Conservation (phyloP, 345 rosid genomes). For the Eucalyptus cloeziana region DNA sequence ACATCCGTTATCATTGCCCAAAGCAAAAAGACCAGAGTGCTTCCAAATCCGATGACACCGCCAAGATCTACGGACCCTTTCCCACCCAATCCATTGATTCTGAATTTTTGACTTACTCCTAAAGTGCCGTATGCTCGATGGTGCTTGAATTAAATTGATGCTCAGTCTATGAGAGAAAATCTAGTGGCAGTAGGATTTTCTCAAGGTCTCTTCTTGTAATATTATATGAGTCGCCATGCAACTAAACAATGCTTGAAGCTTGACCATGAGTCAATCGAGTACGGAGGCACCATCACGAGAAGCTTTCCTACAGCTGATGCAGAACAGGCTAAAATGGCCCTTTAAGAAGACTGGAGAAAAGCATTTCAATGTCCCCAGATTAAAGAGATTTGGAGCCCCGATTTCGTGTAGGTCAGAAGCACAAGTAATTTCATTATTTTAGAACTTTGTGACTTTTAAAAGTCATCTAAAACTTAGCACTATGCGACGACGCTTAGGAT, state of each 20-base stretch:
- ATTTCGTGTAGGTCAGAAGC: neutral
- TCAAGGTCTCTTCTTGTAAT: neutral
- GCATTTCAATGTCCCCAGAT: neutral
- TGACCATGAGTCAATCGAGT: neutral
- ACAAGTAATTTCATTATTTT: neutral
- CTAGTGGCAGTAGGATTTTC: neutral
- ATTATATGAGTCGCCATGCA: neutral
- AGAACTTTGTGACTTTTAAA: neutral
- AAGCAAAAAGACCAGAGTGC: neutral
- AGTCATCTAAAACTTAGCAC: neutral
- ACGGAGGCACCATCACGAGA: neutral
- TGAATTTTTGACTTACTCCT: neutral
- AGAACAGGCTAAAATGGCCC: neutral
- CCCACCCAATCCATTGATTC: neutral
- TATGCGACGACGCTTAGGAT: rapidly evolving
- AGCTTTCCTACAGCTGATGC: neutral
- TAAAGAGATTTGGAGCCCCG: neutral
- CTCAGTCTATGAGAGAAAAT: neutral
- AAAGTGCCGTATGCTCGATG: neutral
- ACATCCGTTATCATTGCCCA: neutral
- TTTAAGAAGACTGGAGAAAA: neutral
- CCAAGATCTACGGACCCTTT: neutral
- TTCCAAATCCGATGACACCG: neutral
- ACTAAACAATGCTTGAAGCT: neutral
- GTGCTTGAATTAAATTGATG: neutral